Evolutionary conservation across 306 rosid genomes (phyloP), one percentile per base, ranked within the genome.

Genomic region (Cyclanthera cordifolia): DNA sequence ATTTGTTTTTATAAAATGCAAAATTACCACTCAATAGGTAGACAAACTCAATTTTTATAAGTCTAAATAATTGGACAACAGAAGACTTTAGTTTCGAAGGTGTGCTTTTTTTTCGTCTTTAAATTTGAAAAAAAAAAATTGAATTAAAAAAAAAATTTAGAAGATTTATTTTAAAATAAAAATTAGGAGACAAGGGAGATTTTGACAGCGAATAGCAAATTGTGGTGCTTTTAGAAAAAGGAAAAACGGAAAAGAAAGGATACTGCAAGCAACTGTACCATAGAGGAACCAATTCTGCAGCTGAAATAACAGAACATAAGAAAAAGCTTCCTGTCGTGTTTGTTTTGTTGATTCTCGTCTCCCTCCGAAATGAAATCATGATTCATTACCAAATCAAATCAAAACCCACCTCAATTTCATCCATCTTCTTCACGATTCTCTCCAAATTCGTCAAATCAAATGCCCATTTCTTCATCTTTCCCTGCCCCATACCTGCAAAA

Each of bases 261-360:
- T 24, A 46, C 16, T 65, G 32, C 13, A 64, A 60, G 28, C 50
- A 61, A 64, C 50, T 24, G 55, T 3, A 14, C 8, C 16, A 25
- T 16, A 24, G 54, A 16, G 43, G 52, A 66, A 47, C 53, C 70
- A 65, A 34, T 46, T 65, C 47, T 47, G 55, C 71, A 66, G 71
- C 15, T 66, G 71, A 66, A 66, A 47, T 25, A 66, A 66, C 41
- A 66, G 41, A 66, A 24, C 23, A 66, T 66, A 11, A 24, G 24
- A 46, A 37, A 32, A 25, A 37, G 55, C 25, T 41, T 66, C 55
- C 46, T 16, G 24, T 24, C 9, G 2, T 15, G 71, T 16, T 24
- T 65, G 68, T 61, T 30, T 61, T 28, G 3, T 61, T 60, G 68
- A 64, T 21, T 64, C 52, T 11, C 70, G 23, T 64, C 53, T 56